These are phyloP conservation scores for Apiotrichum veenhuisii DNA, from an alignment of 1,284 basidiomycete species.

Conservation along the genomic window DNA sequence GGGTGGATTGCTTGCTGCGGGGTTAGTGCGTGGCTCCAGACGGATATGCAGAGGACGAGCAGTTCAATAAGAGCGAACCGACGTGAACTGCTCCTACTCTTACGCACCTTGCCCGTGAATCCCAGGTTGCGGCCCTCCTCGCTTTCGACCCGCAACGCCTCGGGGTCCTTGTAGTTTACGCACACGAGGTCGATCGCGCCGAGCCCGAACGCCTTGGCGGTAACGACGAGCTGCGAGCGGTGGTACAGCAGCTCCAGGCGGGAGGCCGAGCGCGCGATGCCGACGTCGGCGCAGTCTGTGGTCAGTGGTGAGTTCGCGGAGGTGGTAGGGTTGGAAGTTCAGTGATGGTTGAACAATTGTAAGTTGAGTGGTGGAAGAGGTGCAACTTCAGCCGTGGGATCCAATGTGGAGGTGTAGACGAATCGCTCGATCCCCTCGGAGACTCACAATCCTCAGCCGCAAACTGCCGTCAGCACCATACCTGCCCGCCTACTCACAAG, in stretches of 20 bases:
- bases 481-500: constrained; percentile 38
- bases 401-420: too few species aligned
- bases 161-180: constrained; percentile 76
- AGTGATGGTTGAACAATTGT: too few species aligned
- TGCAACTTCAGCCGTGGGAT: too few species aligned
- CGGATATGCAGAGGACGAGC: too few species aligned
- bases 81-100: too few species aligned
- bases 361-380: too few species aligned
- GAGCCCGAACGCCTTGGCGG: constrained; percentile 78
- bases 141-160: constrained; percentile 69
- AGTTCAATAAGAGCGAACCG: too few species aligned
- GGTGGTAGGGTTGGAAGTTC: too few species aligned
- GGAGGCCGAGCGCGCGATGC: constrained; percentile 70
- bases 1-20: constrained; percentile 91
- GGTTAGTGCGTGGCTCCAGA: too few species aligned
- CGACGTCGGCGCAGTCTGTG: constrained; percentile 70
- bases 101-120: constrained; percentile 73
- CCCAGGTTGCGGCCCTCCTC: constrained; percentile 71
- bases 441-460: constrained; percentile 81
- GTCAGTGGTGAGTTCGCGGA: not conserved
- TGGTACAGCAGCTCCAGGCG: constrained; percentile 76
- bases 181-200: constrained; percentile 92
- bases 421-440: too few species aligned
- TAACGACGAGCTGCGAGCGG: constrained; percentile 76
- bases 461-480: constrained; percentile 67